Conservation (phyloP, 176 grass and related monocot genomes). For the Cymbopogon citratus region DNA sequence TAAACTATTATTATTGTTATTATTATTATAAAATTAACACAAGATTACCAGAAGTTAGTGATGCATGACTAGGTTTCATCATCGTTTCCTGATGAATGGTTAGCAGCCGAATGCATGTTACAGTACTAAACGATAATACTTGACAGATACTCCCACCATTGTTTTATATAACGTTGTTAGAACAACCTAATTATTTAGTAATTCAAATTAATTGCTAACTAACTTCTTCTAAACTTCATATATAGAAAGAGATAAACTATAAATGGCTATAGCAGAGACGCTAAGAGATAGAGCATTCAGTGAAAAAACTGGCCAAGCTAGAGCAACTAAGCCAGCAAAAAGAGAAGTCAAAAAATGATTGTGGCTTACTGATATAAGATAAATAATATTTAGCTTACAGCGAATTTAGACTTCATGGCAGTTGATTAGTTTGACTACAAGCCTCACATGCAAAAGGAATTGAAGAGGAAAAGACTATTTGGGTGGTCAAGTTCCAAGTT, state of each 20-base stretch:
- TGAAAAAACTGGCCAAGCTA: background rate
- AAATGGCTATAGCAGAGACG: too few relatives aligned
- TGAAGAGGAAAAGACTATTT: too few relatives aligned
- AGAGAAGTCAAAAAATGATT: background rate
- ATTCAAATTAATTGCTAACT: too few relatives aligned
- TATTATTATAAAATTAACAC: background rate
- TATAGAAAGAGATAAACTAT: too few relatives aligned
- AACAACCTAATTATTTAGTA: too few relatives aligned
- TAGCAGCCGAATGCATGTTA: background rate
- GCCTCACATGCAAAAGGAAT: background rate
- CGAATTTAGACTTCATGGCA: background rate
- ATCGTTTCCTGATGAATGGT: background rate
- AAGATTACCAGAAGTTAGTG: background rate
- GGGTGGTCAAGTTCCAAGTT: too few relatives aligned
- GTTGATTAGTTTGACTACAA: background rate
- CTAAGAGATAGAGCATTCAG: background rate
- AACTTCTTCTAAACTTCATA: too few relatives aligned
- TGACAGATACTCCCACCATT: background rate
- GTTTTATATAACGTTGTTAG: too few relatives aligned
- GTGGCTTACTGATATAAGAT: background rate
- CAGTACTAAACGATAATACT: background rate
- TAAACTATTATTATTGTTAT: background rate
- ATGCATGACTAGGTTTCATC: background rate
- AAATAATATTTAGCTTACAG: background rate
- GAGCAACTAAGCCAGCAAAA: background rate